Evolutionary conservation across 352 stramenopile genomes (phyloP).

Genomic region (Phytophthora multivora): DNA sequence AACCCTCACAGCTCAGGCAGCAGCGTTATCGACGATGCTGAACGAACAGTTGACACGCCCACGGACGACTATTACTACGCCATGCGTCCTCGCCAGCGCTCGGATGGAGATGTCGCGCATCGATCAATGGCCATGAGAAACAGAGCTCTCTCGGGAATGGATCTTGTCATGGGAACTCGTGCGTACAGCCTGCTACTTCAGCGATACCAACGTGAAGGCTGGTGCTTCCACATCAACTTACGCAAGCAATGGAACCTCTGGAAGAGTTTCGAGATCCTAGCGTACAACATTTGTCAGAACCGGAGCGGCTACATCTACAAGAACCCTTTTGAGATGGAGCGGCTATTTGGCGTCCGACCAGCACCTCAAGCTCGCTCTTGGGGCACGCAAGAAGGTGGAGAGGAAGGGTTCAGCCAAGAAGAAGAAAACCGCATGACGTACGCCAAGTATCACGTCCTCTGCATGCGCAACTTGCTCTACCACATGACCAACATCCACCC

Average conservation of each 20-base stretch:
- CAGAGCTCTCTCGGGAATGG: conserved; percentile 68
- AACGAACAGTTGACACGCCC: conserved; percentile 31
- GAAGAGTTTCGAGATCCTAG: conserved; percentile 89
- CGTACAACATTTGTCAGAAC: conserved; percentile 90
- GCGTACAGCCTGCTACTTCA: conserved; percentile 79
- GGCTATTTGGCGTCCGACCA: conserved; percentile 67
- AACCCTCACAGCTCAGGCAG: conserved; percentile 20
- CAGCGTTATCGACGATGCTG: conserved; percentile 16
- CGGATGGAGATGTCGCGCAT: conserved; percentile 14
- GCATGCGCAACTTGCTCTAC: conserved; percentile 85
- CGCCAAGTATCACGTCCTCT: conserved; percentile 77
- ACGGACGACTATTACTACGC: conserved; percentile 30
- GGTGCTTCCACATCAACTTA: conserved; percentile 79
- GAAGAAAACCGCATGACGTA: conserved; percentile 61
- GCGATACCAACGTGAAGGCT: conserved; percentile 80
- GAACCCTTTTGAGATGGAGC: conserved; percentile 83
- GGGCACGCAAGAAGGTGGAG: conserved; percentile 4
- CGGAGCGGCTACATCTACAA: conserved; percentile 90
- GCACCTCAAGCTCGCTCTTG: conserved; percentile 5
- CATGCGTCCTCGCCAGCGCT: conserved; percentile 16
- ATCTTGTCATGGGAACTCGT: conserved; percentile 71
- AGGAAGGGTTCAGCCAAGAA: conserved; percentile 18
- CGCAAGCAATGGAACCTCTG: conserved; percentile 86
- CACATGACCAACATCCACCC: conserved; percentile 84
- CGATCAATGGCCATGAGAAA: conserved; percentile 38